Conservation (phyloP, 1,139 yeast species). For the Insectozyma bohioensis region DNA sequence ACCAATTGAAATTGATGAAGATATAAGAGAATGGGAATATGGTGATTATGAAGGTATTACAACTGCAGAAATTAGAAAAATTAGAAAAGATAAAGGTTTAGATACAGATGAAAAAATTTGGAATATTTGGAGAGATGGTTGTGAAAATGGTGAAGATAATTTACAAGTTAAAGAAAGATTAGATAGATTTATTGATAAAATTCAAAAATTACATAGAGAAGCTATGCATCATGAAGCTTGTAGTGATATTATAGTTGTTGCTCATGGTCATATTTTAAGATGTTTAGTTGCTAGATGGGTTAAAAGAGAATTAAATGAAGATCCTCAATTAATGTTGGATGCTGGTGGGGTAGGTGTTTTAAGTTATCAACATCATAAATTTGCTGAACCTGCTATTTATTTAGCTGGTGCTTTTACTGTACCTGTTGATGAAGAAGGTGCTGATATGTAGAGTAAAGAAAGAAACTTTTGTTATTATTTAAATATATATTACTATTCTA, state of each 20-base stretch:
- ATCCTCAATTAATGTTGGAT: constrained; percentile 82
- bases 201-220: constrained; percentile 59
- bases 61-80: constrained; percentile 62
- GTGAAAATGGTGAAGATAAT: constrained; percentile 83
- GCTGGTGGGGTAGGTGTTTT: constrained; percentile 96
- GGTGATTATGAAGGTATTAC: constrained; percentile 90
- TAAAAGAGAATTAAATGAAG: constrained; percentile 50
- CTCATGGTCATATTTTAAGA: constrained; percentile 91
- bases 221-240: constrained; percentile 55
- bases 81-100: constrained; percentile 63
- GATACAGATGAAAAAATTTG: constrained; percentile 50
- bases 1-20: constrained; percentile 56
- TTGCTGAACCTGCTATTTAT: constrained; percentile 82
- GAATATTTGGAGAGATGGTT: constrained; percentile 91
- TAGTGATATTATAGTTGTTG: constrained; percentile 79
- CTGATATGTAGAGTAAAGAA: constrained; percentile 18
- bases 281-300: constrained; percentile 92
- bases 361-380: constrained; percentile 81
- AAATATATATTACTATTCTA: constrained; percentile 2
- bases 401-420: constrained; percentile 79
- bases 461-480: background rate
- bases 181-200: constrained; percentile 63
- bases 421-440: constrained; percentile 54
- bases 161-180: constrained; percentile 65
- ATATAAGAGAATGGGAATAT: constrained; percentile 90